phyloP scores from a whole-genome alignment of 495 filamentous ascomycete genomes.

The Penicillium fimorum region DNA sequence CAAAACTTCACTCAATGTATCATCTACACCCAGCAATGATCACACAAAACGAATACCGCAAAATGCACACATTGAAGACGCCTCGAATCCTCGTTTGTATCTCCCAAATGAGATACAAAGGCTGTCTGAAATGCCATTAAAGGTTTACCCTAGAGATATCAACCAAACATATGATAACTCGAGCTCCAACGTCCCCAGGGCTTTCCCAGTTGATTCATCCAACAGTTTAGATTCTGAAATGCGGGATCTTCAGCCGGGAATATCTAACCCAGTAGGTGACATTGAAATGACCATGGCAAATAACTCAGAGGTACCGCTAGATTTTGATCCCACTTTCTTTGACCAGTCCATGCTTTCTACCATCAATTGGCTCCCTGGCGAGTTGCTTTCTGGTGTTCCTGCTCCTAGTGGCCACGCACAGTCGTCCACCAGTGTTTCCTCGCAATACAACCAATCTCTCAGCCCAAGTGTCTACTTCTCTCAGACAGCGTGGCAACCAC shows the following conservation, averaged over 20 bases:
- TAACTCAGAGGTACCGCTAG: constrained; percentile 26
- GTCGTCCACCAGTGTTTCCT: constrained; percentile 7
- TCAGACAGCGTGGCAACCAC: constrained; percentile 34
- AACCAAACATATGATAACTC: constrained; percentile 16
- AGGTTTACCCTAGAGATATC: constrained; percentile 11
- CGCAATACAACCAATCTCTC: constrained; percentile 21
- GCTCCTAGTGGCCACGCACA: constrained; percentile 15
- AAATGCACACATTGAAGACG: constrained; percentile 4
- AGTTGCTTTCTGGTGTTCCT: constrained; percentile 19
- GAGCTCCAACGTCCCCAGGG: constrained; percentile 13
- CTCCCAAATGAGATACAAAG: constrained; percentile 11
- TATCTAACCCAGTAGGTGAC: constrained; percentile 13
- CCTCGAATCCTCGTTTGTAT: constrained; percentile 12
- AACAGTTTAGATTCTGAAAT: constrained; percentile 11
- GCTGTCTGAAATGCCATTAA: constrained; percentile 10
- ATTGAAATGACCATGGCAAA: constrained; percentile 22
- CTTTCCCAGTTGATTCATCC: constrained; percentile 11
- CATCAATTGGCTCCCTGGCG: constrained; percentile 41
- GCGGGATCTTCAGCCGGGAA: constrained; percentile 17
- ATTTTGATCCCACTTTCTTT: constrained; percentile 25
- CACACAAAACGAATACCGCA: constrained; percentile 1
- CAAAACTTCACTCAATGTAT: background rate
- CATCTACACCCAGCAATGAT: constrained; percentile 1
- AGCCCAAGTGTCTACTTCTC: constrained; percentile 18
- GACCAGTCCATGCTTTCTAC: constrained; percentile 30